Percentiles rank a stretch among this genome's conserved stretches.
phyloP scores from a whole-genome alignment of 495 filamentous ascomycete species.

The Talaromyces stipitatus region DNA sequence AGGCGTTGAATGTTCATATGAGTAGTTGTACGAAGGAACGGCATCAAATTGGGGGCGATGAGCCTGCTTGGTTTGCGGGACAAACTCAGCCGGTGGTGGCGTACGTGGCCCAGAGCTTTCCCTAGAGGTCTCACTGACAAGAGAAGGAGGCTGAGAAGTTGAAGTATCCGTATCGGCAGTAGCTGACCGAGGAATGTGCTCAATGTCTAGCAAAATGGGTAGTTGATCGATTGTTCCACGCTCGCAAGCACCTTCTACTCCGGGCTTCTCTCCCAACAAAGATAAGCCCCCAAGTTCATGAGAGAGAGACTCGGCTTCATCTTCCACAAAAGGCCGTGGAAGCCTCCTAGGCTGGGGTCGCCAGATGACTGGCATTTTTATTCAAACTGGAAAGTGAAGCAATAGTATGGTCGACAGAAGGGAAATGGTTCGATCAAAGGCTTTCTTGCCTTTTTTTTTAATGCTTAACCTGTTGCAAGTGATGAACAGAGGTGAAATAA shows the following conservation, averaged over 20 bases:
- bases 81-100: conserved; percentile 12
- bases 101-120: conserved; percentile 28
- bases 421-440: not conserved
- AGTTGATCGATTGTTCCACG: conserved; percentile 40
- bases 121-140: conserved; percentile 25
- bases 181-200: conserved; percentile 14
- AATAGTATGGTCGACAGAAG: not conserved
- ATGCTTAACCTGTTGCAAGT: not conserved
- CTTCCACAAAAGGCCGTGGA: conserved; percentile 37
- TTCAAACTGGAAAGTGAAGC: not conserved
- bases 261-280: conserved; percentile 25
- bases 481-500: not conserved
- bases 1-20: not conserved
- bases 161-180: conserved; percentile 4
- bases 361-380: conserved; percentile 23
- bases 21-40: not conserved
- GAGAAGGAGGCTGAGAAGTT: conserved; percentile 1
- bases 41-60: not conserved
- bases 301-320: conserved; percentile 33
- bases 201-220: conserved; percentile 31
- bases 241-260: conserved; percentile 28
- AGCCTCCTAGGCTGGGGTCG: conserved; percentile 27
- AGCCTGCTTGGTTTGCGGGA: not conserved
- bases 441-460: not conserved
- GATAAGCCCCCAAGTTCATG: conserved; percentile 31